Evolutionary conservation across 257 asterid genomes (phyloP), one percentile per base, ranked within the genome.

Genomic region (Plantago elongata): DNA sequence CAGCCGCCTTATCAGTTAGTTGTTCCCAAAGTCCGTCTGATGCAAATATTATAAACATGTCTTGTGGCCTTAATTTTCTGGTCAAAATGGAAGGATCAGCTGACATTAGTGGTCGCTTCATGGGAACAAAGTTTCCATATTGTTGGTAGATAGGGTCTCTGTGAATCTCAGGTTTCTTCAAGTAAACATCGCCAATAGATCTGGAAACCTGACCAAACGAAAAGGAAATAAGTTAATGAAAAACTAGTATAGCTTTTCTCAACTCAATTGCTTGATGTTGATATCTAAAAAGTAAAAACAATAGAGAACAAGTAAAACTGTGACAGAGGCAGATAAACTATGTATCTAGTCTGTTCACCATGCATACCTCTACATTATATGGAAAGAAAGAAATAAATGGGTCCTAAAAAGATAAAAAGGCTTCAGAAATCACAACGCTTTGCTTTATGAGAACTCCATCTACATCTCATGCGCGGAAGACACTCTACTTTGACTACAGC

Each of bases 21-120:
- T 91, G 89, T 63, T 91, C 98, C 98, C 96, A 91, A 30, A 91
- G 93, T 67, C 98, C 98, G 79, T 91, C 98, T n/a, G 98, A 88
- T 14, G 98, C 98, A 61, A 91, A 91, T 49, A 91, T 91, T 44
- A 91, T 47, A 74, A 91, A 91, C 67, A 79, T 43, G 72, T 91
- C 98, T 63, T 86, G 86, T 38, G 88, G 93, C 72, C 78, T 74
- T 3, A 91, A 81, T 79, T 87, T 84, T 72, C 94, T 69, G 43
- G 79, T 81, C 57, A 84, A 66, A 46, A 91, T 83, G 29, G 96
- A 88, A 56, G 98, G 98, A 67, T 88, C 98, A 22, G 98, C 90
- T 30, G 95, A 43, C 76, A 91, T 63, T 7, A 86, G 79, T 1
- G 98, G 84, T 68, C 83, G 77, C 69, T 77, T 91, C 85, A 91